phyloP scores from a whole-genome alignment of 306 rosid genomes.

The Cicer cuneatum region DNA sequence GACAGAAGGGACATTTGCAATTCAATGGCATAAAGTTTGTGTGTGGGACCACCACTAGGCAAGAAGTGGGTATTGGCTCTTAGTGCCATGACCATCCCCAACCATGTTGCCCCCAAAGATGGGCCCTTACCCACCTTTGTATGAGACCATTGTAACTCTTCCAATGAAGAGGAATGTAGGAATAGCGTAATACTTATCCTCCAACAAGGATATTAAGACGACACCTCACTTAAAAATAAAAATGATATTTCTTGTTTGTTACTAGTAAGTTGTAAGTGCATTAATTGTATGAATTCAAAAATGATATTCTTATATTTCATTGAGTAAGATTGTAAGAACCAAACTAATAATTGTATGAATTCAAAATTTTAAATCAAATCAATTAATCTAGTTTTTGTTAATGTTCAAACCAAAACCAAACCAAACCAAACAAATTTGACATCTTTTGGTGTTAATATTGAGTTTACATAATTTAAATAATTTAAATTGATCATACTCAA shows the following conservation, averaged over 20 bases:
- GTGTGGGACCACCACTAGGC: conserved; percentile 24
- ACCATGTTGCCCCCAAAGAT: conserved; percentile 25
- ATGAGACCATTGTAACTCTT: not conserved
- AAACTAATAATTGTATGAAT: too few species aligned
- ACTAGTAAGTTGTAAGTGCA: too few species aligned
- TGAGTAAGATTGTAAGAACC: too few species aligned
- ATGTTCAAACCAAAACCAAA: too few species aligned
- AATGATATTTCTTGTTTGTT: not conserved
- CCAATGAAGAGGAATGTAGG: not conserved
- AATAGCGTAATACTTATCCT: conserved; percentile 8
- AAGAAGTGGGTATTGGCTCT: conserved; percentile 41
- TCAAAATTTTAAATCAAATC: too few species aligned
- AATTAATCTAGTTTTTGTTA: too few species aligned
- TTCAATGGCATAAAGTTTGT: conserved; percentile 52
- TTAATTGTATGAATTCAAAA: too few species aligned
- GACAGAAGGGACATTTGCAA: conserved; percentile 57
- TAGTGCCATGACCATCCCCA: conserved; percentile 49
- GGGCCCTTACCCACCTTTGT: not conserved
- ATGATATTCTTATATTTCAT: too few species aligned
- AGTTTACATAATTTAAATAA: too few species aligned
- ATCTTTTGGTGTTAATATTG: too few species aligned
- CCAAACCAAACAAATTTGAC: too few species aligned
- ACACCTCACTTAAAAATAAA: not conserved
- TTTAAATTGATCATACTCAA: too few species aligned
- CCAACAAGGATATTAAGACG: not conserved